A percentile compares a stretch with the other conserved stretches of the same genome.
phyloP scores from a whole-genome alignment of 352 stramenopile species.

The Phytophthora meadii region DNA sequence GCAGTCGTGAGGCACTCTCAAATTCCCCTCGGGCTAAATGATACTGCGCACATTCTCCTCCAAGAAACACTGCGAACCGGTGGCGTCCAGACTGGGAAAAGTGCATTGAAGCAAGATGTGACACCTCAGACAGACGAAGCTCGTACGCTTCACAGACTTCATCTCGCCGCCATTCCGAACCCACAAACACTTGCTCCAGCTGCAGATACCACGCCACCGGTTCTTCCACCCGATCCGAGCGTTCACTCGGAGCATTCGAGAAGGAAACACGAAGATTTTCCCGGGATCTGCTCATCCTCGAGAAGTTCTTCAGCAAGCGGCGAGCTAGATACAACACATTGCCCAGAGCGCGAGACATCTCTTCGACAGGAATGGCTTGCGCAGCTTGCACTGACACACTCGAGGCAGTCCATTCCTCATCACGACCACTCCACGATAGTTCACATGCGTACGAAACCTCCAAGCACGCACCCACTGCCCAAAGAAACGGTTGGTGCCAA shows the following conservation, averaged over 20 bases:
- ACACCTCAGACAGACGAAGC: constrained; percentile 73
- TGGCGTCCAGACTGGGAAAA: constrained; percentile 75
- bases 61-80: constrained; percentile 82
- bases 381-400: constrained; percentile 51
- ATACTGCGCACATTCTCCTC: constrained; percentile 71
- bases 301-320: constrained; percentile 60
- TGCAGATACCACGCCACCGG: constrained; percentile 60
- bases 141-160: constrained; percentile 46
- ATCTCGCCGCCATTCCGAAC: constrained; percentile 20
- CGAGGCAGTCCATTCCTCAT: constrained; percentile 60
- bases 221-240: neutral
- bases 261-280: constrained; percentile 13
- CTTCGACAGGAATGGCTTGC: constrained; percentile 59
- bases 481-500: constrained; percentile 66
- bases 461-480: constrained; percentile 75
- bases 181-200: constrained; percentile 52
- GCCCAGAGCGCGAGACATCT: constrained; percentile 69
- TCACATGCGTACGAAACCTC: constrained; percentile 83
- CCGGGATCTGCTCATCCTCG: constrained; percentile 19
- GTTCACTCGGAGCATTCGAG: neutral
- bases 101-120: constrained; percentile 77
- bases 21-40: constrained; percentile 62
- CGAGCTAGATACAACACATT: constrained; percentile 80
- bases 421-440: constrained; percentile 72
- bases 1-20: constrained; percentile 66